Percentiles rank a stretch among this genome's conserved stretches.
phyloP scores from a whole-genome alignment of 2,329 filamentous ascomycete species.

The Hortaea werneckii region DNA sequence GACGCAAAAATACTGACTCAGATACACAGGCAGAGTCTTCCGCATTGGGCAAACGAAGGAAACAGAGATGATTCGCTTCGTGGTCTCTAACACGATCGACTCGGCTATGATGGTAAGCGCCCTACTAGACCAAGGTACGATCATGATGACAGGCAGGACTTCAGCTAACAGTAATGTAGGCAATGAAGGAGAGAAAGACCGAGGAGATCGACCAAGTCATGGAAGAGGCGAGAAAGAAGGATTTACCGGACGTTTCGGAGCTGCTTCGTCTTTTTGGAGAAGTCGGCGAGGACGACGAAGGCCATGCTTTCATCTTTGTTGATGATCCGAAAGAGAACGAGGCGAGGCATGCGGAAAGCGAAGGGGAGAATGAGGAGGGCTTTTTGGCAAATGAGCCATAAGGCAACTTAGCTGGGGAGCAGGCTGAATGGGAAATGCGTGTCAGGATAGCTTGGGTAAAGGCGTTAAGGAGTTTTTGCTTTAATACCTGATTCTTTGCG shows the following conservation, averaged over 20 bases:
- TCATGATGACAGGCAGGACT: not conserved
- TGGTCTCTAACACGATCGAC: slow-evolving; percentile 49
- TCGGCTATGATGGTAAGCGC: slow-evolving; percentile 37
- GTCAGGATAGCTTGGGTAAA: too few relatives aligned
- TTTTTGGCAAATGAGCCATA: slow-evolving; percentile 1
- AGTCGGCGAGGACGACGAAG: slow-evolving; percentile 28
- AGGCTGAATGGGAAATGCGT: too few relatives aligned
- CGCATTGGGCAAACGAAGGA: slow-evolving; percentile 54
- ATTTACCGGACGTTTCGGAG: slow-evolving; percentile 28
- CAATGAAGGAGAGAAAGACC: slow-evolving; percentile 44
- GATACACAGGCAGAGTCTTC: slow-evolving; percentile 39
- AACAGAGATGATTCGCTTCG: slow-evolving; percentile 49
- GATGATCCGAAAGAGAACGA: slow-evolving; percentile 21
- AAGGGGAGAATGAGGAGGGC: slow-evolving; percentile 1
- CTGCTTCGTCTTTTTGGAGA: slow-evolving; percentile 39
- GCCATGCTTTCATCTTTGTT: slow-evolving; percentile 32
- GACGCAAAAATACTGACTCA: too few relatives aligned
- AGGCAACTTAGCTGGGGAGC: not conserved
- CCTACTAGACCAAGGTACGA: not conserved
- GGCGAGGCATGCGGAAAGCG: slow-evolving; percentile 1
- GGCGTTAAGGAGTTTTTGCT: too few relatives aligned
- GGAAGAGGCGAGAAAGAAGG: slow-evolving; percentile 28
- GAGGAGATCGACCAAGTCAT: slow-evolving; percentile 33
- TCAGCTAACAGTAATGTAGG: not conserved
- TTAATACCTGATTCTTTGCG: too few relatives aligned